These are phyloP conservation scores for Drosera spatulata DNA, from an alignment of 179 eudicot genomes.

Conservation along the genomic window DNA sequence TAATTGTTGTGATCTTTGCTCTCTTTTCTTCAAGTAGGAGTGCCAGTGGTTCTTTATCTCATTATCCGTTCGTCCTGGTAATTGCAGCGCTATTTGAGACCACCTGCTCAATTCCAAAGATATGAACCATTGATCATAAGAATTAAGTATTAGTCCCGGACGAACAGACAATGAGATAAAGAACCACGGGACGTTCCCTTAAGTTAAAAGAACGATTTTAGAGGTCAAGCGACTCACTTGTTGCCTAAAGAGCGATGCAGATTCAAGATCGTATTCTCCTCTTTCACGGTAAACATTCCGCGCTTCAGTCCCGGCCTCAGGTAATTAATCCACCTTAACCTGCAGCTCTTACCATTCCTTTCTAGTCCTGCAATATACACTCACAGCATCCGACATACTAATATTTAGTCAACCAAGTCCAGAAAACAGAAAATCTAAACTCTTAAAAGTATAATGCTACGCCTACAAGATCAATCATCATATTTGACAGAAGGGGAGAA, in stretches of 20 bases:
- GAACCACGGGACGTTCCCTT: too few relatives aligned
- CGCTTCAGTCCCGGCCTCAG: conserved; percentile 78
- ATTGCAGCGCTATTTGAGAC: conserved; percentile 72
- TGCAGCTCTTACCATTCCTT: conserved; percentile 89
- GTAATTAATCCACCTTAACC: conserved; percentile 93
- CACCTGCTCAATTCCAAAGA: conserved; percentile 30
- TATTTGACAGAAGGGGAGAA: too few relatives aligned
- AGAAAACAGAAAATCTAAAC: too few relatives aligned
- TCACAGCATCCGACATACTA: background rate
- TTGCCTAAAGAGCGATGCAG: conserved; percentile 29
- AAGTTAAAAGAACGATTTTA: too few relatives aligned
- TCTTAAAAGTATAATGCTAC: too few relatives aligned
- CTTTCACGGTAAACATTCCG: conserved; percentile 46
- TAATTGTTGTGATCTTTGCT: conserved; percentile 4
- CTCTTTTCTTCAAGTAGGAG: conserved; percentile 59
- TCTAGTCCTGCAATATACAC: conserved; percentile 38
- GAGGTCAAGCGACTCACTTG: too few relatives aligned
- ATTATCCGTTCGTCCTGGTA: conserved; percentile 83
- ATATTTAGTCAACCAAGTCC: background rate
- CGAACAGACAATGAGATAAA: too few relatives aligned
- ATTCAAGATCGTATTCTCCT: conserved; percentile 46
- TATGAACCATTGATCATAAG: background rate
- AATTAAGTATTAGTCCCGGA: background rate
- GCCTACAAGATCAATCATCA: too few relatives aligned
- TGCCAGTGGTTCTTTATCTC: conserved; percentile 90